A percentile compares a stretch with the other conserved stretches of the same genome.
phyloP scores from a whole-genome alignment of 371 early-diverging fungal species.

The Parasitella parasitica region DNA sequence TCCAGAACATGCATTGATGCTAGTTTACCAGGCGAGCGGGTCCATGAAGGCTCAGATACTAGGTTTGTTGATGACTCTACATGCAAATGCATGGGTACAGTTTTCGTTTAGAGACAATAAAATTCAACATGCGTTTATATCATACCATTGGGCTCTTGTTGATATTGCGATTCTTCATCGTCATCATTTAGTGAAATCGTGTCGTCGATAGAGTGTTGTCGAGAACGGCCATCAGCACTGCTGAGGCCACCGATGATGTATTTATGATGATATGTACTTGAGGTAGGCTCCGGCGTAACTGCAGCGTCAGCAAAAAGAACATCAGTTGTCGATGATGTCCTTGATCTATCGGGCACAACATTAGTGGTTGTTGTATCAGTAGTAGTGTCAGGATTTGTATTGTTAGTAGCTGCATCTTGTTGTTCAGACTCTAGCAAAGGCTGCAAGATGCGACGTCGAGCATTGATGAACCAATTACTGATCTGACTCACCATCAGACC shows the following conservation, averaged over 20 bases:
- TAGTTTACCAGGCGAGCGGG: slow-evolving; percentile 5
- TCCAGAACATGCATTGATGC: slow-evolving; percentile 17
- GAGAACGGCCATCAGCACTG: not conserved
- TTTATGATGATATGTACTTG: not conserved
- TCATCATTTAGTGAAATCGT: not conserved
- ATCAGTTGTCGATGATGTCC: not conserved
- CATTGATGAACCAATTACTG: slow-evolving; percentile 93
- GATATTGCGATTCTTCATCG: not conserved
- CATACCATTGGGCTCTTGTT: not conserved
- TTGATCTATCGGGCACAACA: not conserved
- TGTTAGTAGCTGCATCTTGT: not conserved
- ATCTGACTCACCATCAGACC: slow-evolving; percentile 76
- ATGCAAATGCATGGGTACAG: no score
- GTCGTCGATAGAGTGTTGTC: not conserved
- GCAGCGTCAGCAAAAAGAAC: not conserved
- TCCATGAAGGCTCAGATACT: slow-evolving; percentile 13
- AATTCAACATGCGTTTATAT: not conserved
- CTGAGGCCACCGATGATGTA: not conserved
- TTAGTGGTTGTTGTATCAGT: not conserved
- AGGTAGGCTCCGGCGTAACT: not conserved
- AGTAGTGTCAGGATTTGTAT: not conserved
- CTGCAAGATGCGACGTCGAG: slow-evolving; percentile 69
- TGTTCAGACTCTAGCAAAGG: slow-evolving; percentile 47
- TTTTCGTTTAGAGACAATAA: not conserved
- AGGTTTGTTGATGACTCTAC: not conserved